These are phyloP conservation scores for Fomitopsis betulina DNA, from an alignment of 1,284 basidiomycete species.

Conservation along the genomic window DNA sequence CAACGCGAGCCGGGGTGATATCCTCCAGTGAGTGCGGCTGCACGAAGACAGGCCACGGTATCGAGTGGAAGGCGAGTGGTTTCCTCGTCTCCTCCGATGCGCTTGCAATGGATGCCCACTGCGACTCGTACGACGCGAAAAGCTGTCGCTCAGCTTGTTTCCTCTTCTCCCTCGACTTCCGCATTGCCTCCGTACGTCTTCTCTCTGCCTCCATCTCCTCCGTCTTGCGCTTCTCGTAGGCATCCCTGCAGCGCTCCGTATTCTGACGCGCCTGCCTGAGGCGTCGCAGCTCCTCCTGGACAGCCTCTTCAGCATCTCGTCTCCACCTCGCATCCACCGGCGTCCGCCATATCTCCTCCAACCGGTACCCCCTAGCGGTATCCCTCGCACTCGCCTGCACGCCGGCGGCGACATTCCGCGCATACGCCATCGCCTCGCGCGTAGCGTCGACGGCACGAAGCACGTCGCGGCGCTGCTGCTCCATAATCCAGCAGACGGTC, in stretches of 20 bases:
- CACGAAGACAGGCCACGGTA: conserved; percentile 65
- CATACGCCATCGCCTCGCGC: conserved; percentile 36
- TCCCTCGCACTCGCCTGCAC: not conserved
- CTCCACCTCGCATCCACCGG: conserved; percentile 22
- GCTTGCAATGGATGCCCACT: conserved; percentile 46
- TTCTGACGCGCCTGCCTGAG: conserved; percentile 26
- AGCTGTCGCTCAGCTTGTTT: conserved; percentile 43
- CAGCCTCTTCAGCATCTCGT: conserved; percentile 29
- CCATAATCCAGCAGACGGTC: conserved; percentile 57
- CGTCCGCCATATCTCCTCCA: conserved; percentile 47
- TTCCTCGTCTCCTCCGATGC: conserved; percentile 40
- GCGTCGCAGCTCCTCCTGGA: conserved; percentile 28
- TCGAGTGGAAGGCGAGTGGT: conserved; percentile 48
- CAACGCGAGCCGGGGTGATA: conserved; percentile 45
- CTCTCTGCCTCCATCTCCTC: conserved; percentile 21
- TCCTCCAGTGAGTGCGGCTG: conserved; percentile 40
- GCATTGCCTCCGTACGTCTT: conserved; percentile 28
- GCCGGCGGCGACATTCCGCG: conserved; percentile 44
- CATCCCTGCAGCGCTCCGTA: conserved; percentile 31
- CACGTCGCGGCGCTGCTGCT: conserved; percentile 37
- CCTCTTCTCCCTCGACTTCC: conserved; percentile 33
- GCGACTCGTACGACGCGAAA: conserved; percentile 57
- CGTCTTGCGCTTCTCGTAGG: conserved; percentile 29
- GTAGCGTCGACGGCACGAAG: conserved; percentile 10
- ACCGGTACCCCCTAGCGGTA: conserved; percentile 17